phyloP scores from a whole-genome alignment of 768 basidiomycete species.

The Collybia sordida region DNA sequence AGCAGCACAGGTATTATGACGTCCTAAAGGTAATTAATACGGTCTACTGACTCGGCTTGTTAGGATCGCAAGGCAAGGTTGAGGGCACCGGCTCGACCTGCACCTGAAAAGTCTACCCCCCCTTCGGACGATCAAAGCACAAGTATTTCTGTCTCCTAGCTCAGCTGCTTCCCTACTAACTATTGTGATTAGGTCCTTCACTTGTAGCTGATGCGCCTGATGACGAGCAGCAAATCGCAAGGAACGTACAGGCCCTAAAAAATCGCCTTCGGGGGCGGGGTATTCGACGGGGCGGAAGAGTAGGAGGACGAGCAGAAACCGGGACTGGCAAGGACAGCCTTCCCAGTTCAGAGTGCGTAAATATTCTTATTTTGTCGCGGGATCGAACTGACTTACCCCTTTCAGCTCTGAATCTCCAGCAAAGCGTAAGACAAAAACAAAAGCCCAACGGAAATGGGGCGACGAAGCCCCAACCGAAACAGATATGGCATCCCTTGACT shows the following conservation, averaged over 20 bases:
- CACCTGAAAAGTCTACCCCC: slow-evolving; percentile 42
- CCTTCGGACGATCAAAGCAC: slow-evolving; percentile 64
- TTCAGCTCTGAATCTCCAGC: slow-evolving; percentile 60
- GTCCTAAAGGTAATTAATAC: slow-evolving; percentile 3
- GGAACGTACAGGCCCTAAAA: slow-evolving; percentile 90
- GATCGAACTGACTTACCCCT: not conserved
- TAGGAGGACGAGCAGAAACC: slow-evolving; percentile 41
- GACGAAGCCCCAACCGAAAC: slow-evolving; percentile 75
- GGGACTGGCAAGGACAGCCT: slow-evolving; percentile 61
- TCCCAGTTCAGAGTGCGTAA: slow-evolving; percentile 68
- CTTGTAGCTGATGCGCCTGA: slow-evolving; percentile 50
- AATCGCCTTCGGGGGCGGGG: slow-evolving; percentile 77
- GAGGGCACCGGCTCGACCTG: slow-evolving; percentile 37
- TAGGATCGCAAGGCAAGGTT: slow-evolving; percentile 76
- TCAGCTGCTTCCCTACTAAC: slow-evolving; percentile 1
- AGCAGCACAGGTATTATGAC: slow-evolving; percentile 55
- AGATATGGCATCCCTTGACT: slow-evolving; percentile 95
- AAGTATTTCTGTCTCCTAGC: slow-evolving; percentile 32
- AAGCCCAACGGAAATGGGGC: slow-evolving; percentile 90
- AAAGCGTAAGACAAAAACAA: slow-evolving; percentile 64
- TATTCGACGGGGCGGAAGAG: slow-evolving; percentile 54
- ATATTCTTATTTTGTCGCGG: too few species aligned
- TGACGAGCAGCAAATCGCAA: slow-evolving; percentile 89
- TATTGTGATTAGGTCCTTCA: slow-evolving; percentile 37
- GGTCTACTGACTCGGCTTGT: slow-evolving; percentile 1